Evolutionary conservation across 1,284 basidiomycete genomes (phyloP).

Genomic region (Gomphus bonarii): DNA sequence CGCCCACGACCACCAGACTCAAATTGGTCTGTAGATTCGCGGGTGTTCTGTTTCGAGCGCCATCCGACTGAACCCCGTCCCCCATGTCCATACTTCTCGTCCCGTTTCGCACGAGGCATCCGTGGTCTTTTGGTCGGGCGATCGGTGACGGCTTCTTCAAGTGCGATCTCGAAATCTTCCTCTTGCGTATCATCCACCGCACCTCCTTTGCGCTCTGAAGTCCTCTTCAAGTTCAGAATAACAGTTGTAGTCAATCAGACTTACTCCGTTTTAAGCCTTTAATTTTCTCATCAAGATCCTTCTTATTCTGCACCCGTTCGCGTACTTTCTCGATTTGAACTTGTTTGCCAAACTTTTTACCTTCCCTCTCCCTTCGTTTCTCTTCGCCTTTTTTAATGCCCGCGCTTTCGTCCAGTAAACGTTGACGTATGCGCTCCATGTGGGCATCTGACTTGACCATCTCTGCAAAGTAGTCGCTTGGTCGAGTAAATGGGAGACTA

Average conservation of each 20-base stretch:
- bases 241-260: conserved; percentile 20
- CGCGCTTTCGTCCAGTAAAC: conserved; percentile 82
- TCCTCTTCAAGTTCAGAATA: conserved; percentile 1
- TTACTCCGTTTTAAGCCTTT: conserved; percentile 83
- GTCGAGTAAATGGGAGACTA: conserved; percentile 82
- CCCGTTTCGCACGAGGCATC: conserved; percentile 57
- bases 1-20: conserved; percentile 29
- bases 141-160: conserved; percentile 77
- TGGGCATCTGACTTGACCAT: conserved; percentile 98
- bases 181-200: conserved; percentile 67
- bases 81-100: conserved; percentile 77
- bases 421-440: conserved; percentile 94
- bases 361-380: conserved; percentile 85
- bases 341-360: conserved; percentile 98
- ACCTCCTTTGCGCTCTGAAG: conserved; percentile 65
- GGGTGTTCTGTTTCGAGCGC: conserved; percentile 73
- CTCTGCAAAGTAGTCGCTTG: conserved; percentile 93
- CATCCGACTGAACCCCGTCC: conserved; percentile 35
- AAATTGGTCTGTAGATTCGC: conserved; percentile 69
- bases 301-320: conserved; percentile 65
- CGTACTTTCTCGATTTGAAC: conserved; percentile 83
- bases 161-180: conserved; percentile 74
- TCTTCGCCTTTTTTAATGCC: conserved; percentile 89
- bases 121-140: conserved; percentile 44
- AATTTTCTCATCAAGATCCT: conserved; percentile 77